phyloP scores from a whole-genome alignment of 139 green algal genomes.

The Coelastrella sp. region DNA sequence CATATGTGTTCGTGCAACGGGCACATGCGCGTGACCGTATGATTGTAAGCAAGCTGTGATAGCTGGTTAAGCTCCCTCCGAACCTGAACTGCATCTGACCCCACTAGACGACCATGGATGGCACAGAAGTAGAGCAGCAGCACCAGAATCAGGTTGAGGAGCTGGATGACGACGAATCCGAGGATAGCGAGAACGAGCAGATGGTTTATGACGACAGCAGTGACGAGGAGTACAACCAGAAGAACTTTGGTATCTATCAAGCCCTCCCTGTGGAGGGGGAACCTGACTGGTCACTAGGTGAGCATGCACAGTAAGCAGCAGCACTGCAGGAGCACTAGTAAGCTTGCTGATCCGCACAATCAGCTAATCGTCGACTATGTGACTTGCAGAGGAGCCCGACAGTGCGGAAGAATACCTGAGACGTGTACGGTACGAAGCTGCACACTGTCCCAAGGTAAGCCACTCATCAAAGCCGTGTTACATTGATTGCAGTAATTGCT shows the following conservation, averaged over 20 bases:
- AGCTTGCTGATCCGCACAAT: no score
- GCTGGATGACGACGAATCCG: not conserved
- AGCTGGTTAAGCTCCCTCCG: no score
- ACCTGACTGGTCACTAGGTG: constrained; percentile 60
- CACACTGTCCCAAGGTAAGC: constrained; percentile 49
- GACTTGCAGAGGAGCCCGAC: constrained; percentile 43
- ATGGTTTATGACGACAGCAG: constrained; percentile 15
- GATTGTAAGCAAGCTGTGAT: no score
- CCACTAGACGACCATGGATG: not conserved
- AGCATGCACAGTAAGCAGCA: not conserved
- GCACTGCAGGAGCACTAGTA: not conserved
- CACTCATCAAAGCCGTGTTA: not conserved
- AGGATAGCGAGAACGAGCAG: not conserved
- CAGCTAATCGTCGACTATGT: not conserved
- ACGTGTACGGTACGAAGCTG: constrained; percentile 63
- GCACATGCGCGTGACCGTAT: no score
- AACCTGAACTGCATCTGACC: not conserved
- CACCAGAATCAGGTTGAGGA: not conserved
- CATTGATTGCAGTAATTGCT: not conserved
- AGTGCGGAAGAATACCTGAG: constrained; percentile 67
- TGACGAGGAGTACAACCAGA: constrained; percentile 66
- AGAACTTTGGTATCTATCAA: constrained; percentile 78
- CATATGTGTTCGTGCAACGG: no score
- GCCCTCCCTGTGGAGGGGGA: constrained; percentile 75
- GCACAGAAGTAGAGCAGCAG: constrained; percentile 1